phyloP scores from a whole-genome alignment of 1,139 yeast genomes.

The Hemisphaericaspora xylofermentans region DNA sequence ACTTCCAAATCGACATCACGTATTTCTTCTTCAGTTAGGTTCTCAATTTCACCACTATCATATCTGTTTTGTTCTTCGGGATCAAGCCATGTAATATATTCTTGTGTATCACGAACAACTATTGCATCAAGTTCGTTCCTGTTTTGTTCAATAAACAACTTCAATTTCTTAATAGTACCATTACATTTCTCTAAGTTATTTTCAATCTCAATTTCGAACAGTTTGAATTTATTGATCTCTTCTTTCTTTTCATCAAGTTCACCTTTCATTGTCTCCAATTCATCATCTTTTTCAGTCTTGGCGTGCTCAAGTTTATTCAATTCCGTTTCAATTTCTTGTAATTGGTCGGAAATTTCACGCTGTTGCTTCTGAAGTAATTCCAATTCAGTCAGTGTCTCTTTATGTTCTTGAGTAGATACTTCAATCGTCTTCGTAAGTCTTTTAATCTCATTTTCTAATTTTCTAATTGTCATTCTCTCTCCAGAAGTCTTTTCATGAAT shows the following conservation, averaged over 20 bases:
- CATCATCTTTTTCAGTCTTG: constrained; percentile 34
- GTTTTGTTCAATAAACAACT: constrained; percentile 36
- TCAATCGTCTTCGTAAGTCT: constrained; percentile 51
- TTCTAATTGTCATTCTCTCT: constrained; percentile 60
- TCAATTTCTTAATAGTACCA: constrained; percentile 41
- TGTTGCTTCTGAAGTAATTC: constrained; percentile 27
- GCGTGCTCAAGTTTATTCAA: constrained; percentile 24
- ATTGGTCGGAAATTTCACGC: constrained; percentile 34
- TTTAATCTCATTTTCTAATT: constrained; percentile 64
- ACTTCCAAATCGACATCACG: constrained; percentile 47
- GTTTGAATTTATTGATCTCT: constrained; percentile 59
- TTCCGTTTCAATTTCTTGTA: constrained; percentile 31
- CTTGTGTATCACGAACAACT: constrained; percentile 52
- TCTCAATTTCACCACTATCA: constrained; percentile 38
- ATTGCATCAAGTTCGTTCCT: constrained; percentile 39
- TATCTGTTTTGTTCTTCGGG: constrained; percentile 36
- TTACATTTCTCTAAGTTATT: constrained; percentile 63
- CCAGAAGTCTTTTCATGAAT: constrained; percentile 58
- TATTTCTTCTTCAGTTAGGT: constrained; percentile 54
- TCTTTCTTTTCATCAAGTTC: constrained; percentile 51
- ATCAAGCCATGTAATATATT: constrained; percentile 50
- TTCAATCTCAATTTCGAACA: constrained; percentile 68
- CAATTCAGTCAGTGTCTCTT: constrained; percentile 29
- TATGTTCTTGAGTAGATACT: constrained; percentile 39
- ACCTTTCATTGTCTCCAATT: constrained; percentile 39